Evolutionary conservation across 495 filamentous ascomycete species (phyloP), one percentile per base, ranked within the genome.

Genomic region (Aspergillus leporis): DNA sequence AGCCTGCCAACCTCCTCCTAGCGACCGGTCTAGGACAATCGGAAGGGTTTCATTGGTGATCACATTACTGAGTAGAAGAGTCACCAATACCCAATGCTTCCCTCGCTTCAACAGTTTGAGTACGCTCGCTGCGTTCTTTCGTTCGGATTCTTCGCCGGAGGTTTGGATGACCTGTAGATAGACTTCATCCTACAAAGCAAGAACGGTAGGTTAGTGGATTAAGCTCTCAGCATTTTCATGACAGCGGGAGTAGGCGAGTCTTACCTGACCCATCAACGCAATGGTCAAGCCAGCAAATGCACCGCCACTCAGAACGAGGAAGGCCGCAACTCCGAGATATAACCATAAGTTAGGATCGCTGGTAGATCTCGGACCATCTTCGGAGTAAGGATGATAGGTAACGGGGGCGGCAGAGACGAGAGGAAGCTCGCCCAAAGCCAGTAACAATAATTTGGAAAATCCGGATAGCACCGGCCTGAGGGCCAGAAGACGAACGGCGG

Each of bases 31-130:
- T 16, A 98, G 83, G 21, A 98, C 90, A 52, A 98, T 96, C 23
- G 94, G 94, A 8, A 98, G 83, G 0, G 94, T 94, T 75, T 98
- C 94, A 73, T 98, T 98, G 51, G 96, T 96, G 65, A 98, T 97
- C 66, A 98, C 94, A 74, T 98, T 98, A 64, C 91, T 90, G 51
- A 98, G 77, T 4, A 98, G 83, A 31, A 98, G 78, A 13, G 94
- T 98, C 32, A 98, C 94, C 54, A 98, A 78, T n/a, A 98, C 94
- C 94, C 94, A 98, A 73, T 98, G 94, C 66, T 98, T 98, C 43
- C 94, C 95, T 48, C 83, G 86, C 58, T 93, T 86, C 47, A 98
- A 72, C 16, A 98, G 78, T 25, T 84, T 83, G 59, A 92, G 83
- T 1, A 98, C 94, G 60, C 84, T 87, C 25, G 79, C 82, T 2